phyloP scores from a whole-genome alignment of 805 yeast genomes.

The Kazachstania kunashirensis region DNA sequence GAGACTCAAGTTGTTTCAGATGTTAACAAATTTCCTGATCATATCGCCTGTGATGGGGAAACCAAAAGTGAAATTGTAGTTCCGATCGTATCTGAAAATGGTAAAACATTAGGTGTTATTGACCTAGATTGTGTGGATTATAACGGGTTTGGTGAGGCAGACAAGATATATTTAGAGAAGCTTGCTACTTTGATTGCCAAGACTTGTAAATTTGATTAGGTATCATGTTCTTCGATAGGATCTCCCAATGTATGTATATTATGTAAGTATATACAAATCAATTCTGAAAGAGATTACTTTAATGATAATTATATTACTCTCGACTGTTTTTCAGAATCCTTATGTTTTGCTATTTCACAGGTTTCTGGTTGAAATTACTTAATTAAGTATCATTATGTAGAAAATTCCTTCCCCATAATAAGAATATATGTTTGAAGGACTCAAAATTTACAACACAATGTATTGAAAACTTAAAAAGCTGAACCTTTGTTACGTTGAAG shows the following conservation, averaged over 20 bases:
- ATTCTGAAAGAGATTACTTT: background rate
- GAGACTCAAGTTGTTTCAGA: conserved; percentile 67
- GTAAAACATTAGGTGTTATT: conserved; percentile 57
- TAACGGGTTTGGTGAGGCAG: conserved; percentile 60
- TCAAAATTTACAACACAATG: too few relatives aligned
- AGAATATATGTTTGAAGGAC: too few relatives aligned
- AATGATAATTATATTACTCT: background rate
- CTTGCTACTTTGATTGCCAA: conserved; percentile 45
- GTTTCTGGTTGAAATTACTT: too few relatives aligned
- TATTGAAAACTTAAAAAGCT: too few relatives aligned
- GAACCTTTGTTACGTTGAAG: too few relatives aligned
- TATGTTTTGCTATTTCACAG: too few relatives aligned
- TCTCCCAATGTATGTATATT: too few relatives aligned
- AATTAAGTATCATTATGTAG: too few relatives aligned
- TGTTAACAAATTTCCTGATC: conserved; percentile 77
- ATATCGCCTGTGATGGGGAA: conserved; percentile 95
- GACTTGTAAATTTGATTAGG: conserved; percentile 41
- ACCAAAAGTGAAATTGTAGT: conserved; percentile 90
- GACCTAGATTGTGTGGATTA: conserved; percentile 71
- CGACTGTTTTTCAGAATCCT: too few relatives aligned
- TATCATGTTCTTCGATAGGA: background rate
- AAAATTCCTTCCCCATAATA: too few relatives aligned
- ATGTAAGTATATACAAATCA: too few relatives aligned
- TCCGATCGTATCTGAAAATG: conserved; percentile 47
- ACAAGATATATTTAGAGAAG: conserved; percentile 47